Evolutionary conservation across 2,329 filamentous ascomycete genomes (phyloP).

Genomic region (Cryphonectria japonica): DNA sequence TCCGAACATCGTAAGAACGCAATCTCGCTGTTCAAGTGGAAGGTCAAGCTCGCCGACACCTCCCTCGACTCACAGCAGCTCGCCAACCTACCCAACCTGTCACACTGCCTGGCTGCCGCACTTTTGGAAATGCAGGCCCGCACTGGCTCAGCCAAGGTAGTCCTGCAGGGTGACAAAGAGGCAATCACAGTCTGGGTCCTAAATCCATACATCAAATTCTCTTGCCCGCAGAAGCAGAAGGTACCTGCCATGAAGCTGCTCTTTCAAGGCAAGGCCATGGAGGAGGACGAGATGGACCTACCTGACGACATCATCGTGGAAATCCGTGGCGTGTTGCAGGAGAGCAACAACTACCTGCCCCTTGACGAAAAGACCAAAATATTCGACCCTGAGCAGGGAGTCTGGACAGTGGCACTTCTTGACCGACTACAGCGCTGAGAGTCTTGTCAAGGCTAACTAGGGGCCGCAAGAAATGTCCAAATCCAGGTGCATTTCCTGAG

Average conservation of each 20-base stretch:
- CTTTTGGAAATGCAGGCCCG: conserved; percentile 57
- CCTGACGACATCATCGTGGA: conserved; percentile 53
- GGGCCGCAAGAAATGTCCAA: no score
- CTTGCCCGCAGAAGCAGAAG: conserved; percentile 43
- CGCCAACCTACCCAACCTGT: conserved; percentile 42
- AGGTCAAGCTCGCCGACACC: conserved; percentile 48
- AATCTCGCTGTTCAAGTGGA: conserved; percentile 62
- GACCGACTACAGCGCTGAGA: conserved; percentile 11
- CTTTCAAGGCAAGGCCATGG: conserved; percentile 48
- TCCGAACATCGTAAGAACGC: conserved; percentile 50
- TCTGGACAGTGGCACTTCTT: conserved; percentile 25
- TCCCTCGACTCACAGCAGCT: conserved; percentile 25
- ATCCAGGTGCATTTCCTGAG: not conserved
- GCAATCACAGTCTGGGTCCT: conserved; percentile 53
- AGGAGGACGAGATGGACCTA: conserved; percentile 58
- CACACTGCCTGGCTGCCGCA: conserved; percentile 57
- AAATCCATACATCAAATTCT: conserved; percentile 58
- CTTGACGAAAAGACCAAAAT: conserved; percentile 19
- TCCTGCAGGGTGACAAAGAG: conserved; percentile 47
- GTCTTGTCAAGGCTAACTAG: not conserved
- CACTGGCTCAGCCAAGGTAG: conserved; percentile 61
- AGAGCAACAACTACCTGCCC: conserved; percentile 44
- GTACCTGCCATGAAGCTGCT: conserved; percentile 57
- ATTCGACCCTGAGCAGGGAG: conserved; percentile 5
- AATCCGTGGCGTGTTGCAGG: conserved; percentile 48